Evolutionary conservation across 225 moss, liverwort and hornwort genomes (phyloP).

Genomic region (Straminergon stramineum): DNA sequence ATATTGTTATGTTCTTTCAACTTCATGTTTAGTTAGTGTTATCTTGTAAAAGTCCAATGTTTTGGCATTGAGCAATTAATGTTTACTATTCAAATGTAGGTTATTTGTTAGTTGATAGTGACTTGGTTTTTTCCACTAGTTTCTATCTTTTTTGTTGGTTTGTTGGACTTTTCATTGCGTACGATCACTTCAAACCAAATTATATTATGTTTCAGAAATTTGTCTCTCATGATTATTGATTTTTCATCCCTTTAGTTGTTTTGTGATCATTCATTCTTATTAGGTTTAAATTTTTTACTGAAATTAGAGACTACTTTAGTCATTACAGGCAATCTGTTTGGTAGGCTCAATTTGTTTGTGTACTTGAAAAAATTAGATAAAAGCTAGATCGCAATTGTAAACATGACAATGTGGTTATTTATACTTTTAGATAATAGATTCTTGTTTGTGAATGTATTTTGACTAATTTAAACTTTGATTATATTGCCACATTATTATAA

Average conservation of each 20-base stretch:
- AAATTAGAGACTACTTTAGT: background rate
- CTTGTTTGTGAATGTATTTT: background rate
- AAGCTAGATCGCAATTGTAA: background rate
- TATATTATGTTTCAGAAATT: background rate
- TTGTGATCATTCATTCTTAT: background rate
- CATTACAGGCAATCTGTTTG: background rate
- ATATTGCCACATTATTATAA: too few species aligned
- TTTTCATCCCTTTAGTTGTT: background rate
- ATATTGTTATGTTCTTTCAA: too few species aligned
- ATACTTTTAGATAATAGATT: background rate
- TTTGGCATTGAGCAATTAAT: background rate
- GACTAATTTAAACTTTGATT: background rate
- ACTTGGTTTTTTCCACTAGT: background rate
- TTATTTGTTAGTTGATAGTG: too few species aligned
- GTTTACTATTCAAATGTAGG: background rate
- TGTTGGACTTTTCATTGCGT: background rate
- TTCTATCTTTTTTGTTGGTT: background rate
- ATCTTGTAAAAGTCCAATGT: background rate
- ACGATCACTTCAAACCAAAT: background rate
- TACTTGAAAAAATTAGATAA: background rate
- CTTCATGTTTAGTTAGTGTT: background rate
- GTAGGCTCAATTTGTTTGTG: too few species aligned
- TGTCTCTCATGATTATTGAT: background rate
- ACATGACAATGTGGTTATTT: background rate
- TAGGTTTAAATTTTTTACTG: background rate